Evolutionary conservation across 305 asterid species (phyloP), one percentile per base, ranked within the genome.

Genomic region (Fraxinus floribunda): DNA sequence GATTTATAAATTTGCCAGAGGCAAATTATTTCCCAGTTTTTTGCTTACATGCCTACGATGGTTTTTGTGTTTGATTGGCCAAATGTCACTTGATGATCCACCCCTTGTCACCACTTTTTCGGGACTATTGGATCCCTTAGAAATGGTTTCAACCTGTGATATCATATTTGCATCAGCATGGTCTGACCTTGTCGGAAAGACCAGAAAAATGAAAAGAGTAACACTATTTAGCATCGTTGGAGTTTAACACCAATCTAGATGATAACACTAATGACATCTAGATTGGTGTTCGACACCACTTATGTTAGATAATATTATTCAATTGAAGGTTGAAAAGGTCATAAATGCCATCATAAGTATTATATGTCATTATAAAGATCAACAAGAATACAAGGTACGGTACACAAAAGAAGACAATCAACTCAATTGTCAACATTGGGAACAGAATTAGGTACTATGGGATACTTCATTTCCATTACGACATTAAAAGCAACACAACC

Each of bases 121-220:
- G 80, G 81, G 82, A 57, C 78, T 35, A 11, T 26, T 2, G 86
- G 83, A 75, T 72, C 81, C 83, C 77, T 30, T 24, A 64, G 75
- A 84, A 89, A 84, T 79, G 88, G 83, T 73, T 77, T n/a, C 11
- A 66, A 64, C 76, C 44, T n/a, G 44, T 85, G 89, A 89, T 74
- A 90, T 85, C 89, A 87, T 30, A 9, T 38, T 38, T 78, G 62
- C 89, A 82, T 89, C 86, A 84, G 86, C 89, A 79, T 80, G 89
- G 84, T 26, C 6, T 66, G 7, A 0, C 18, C 34, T 62, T 16
- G 22, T 49, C 62, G 9, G 18, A 13, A 46, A 39, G 0, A 39
- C 15, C 1, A 39, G 15, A 2, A 39, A 39, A 9, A 0, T 39
- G 15, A 39, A 39, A 39, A 8, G 49, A 39, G 49, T 39, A 2